These are phyloP conservation scores for Paraconiothyrium sp. DNA, from an alignment of 2,329 filamentous ascomycete species.

Conservation along the genomic window DNA sequence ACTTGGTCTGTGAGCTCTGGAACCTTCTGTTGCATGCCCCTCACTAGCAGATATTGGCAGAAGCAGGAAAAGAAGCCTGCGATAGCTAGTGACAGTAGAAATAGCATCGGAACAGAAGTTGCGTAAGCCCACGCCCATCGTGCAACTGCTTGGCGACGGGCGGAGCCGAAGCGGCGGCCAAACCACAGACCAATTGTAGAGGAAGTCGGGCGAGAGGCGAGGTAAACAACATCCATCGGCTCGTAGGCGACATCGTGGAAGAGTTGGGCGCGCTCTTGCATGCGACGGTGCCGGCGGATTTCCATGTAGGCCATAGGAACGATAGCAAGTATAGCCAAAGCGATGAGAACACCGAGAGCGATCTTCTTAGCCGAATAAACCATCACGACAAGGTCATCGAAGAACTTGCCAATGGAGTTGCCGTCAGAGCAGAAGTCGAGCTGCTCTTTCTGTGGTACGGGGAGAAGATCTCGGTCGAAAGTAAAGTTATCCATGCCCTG, in stretches of 20 bases:
- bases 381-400: slow-evolving; percentile 73
- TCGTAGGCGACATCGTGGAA: slow-evolving; percentile 74
- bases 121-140: slow-evolving; percentile 88
- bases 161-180: slow-evolving; percentile 70
- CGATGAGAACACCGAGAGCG: slow-evolving; percentile 77
- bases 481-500: slow-evolving; percentile 75
- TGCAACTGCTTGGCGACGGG: slow-evolving; percentile 73
- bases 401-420: slow-evolving; percentile 83
- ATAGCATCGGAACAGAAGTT: slow-evolving; percentile 85
- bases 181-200: slow-evolving; percentile 76
- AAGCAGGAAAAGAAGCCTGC: slow-evolving; percentile 84
- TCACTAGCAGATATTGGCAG: slow-evolving; percentile 83
- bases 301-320: slow-evolving; percentile 83
- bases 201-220: slow-evolving; percentile 82
- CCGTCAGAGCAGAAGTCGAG: slow-evolving; percentile 91
- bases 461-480: slow-evolving; percentile 81
- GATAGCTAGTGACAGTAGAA: slow-evolving; percentile 82
- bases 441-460: slow-evolving; percentile 81
- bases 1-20: slow-evolving; percentile 79
- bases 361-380: slow-evolving; percentile 75
- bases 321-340: slow-evolving; percentile 77
- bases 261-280: slow-evolving; percentile 74
- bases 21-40: slow-evolving; percentile 75
- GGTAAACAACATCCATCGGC: slow-evolving; percentile 87
- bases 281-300: slow-evolving; percentile 77